These are phyloP conservation scores for Lipomyces anomalus DNA, from an alignment of 805 yeast species.

Conservation along the genomic window DNA sequence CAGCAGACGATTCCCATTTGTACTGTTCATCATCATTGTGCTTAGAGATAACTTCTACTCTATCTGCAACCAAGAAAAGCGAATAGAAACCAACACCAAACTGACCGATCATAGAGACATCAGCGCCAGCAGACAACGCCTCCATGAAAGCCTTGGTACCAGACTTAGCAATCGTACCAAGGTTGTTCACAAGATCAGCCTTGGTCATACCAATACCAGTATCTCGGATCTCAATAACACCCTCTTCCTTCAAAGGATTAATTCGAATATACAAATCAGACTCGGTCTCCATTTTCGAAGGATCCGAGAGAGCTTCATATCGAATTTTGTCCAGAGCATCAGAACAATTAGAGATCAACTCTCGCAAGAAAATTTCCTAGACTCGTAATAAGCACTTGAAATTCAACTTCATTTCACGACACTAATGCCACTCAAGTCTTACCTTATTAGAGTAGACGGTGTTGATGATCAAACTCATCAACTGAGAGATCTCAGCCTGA, in stretches of 20 bases:
- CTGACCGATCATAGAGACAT: constrained; percentile 99
- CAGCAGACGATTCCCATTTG: constrained; percentile 99
- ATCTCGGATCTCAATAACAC: constrained; percentile 94
- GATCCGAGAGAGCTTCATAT: constrained; percentile 91
- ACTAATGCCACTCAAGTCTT: not conserved
- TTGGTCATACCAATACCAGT: constrained; percentile 99
- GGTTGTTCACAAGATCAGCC: constrained; percentile 96
- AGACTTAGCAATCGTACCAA: constrained; percentile 99
- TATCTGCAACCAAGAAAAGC: constrained; percentile 96
- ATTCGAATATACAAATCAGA: constrained; percentile 96
- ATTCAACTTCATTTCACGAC: not conserved
- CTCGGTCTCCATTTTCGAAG: constrained; percentile 85
- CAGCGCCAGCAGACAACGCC: constrained; percentile 99
- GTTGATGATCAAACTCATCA: constrained; percentile 99
- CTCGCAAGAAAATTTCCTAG: constrained; percentile 92
- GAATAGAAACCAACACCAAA: constrained; percentile 99
- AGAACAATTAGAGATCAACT: constrained; percentile 95
- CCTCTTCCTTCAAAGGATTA: constrained; percentile 92
- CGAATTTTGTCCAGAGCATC: constrained; percentile 99
- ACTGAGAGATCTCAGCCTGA: constrained; percentile 99
- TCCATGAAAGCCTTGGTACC: constrained; percentile 99
- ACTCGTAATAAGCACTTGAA: constrained; percentile 1
- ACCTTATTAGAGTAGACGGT: constrained; percentile 96
- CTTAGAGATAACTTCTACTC: constrained; percentile 96
- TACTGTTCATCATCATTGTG: constrained; percentile 99